Conservation (phyloP, 768 basidiomycete species). For the Mycena sanguinolenta region DNA sequence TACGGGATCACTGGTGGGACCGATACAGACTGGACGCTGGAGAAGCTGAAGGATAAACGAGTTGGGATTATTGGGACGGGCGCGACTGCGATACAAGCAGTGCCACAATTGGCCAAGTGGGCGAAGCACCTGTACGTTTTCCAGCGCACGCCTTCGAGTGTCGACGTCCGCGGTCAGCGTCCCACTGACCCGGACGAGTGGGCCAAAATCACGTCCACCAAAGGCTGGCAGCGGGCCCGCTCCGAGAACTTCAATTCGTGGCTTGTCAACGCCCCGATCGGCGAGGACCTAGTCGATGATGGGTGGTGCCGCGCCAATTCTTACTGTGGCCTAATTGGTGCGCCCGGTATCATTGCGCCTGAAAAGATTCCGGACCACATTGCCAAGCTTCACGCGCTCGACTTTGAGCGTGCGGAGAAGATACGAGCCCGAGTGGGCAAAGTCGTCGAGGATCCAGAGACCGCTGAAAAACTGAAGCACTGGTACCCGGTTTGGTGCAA, state of each 20-base stretch:
- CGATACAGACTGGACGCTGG: constrained; percentile 6
- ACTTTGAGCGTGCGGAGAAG: constrained; percentile 13
- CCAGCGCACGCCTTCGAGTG: constrained; percentile 36
- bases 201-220: constrained; percentile 15
- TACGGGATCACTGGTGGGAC: constrained; percentile 29
- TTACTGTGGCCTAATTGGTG: constrained; percentile 22
- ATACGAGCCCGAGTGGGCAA: constrained; percentile 12
- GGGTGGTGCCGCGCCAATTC: constrained; percentile 9
- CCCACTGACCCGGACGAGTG: constrained; percentile 27
- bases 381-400: constrained; percentile 12
- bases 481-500: constrained; percentile 40
- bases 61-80: constrained; percentile 38
- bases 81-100: constrained; percentile 36
- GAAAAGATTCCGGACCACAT: constrained; percentile 18
- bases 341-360: constrained; percentile 20
- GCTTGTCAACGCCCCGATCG: constrained; percentile 4
- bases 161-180: constrained; percentile 35
- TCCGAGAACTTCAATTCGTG: constrained; percentile 24
- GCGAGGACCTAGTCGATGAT: constrained; percentile 26
- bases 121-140: constrained; percentile 36
- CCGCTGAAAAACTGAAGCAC: constrained; percentile 30
- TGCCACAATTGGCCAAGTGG: constrained; percentile 34
- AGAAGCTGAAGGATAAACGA: constrained; percentile 27
- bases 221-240: constrained; percentile 34
- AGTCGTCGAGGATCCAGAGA: constrained; percentile 27